A percentile compares a stretch with the other conserved stretches of the same genome.
phyloP scores from a whole-genome alignment of 2,329 filamentous ascomycete species.

The Pseudocercospora fijiensis region DNA sequence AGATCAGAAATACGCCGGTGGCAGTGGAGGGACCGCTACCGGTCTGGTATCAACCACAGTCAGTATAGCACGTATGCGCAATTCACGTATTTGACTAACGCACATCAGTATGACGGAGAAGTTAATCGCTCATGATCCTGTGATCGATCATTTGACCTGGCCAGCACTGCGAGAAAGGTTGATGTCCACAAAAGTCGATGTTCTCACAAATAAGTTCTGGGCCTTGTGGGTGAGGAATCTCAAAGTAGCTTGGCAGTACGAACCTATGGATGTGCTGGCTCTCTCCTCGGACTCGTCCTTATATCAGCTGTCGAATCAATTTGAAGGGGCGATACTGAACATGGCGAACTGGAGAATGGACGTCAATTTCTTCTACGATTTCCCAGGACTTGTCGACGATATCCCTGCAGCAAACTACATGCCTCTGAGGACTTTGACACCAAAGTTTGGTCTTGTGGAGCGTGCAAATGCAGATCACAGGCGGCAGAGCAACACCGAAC shows the following conservation, averaged over 20 bases:
- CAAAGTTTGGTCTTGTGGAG: slow-evolving; percentile 22
- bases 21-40: slow-evolving; percentile 24
- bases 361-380: slow-evolving; percentile 27
- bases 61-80: not conserved
- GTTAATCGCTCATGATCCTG: slow-evolving; percentile 26
- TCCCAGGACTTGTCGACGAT: slow-evolving; percentile 24
- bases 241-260: slow-evolving; percentile 23
- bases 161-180: slow-evolving; percentile 24
- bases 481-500: not conserved
- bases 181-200: slow-evolving; percentile 16
- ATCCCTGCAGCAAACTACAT: slow-evolving; percentile 27
- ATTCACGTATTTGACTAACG: slow-evolving; percentile 8
- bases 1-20: slow-evolving; percentile 24
- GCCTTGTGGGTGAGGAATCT: slow-evolving; percentile 22
- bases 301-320: slow-evolving; percentile 23
- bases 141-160: slow-evolving; percentile 29
- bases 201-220: slow-evolving; percentile 29
- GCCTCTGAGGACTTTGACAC: slow-evolving; percentile 21
- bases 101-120: slow-evolving; percentile 21
- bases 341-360: slow-evolving; percentile 29
- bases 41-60: slow-evolving; percentile 28
- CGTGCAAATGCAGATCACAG: not conserved
- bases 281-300: slow-evolving; percentile 17
- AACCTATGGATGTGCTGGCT: slow-evolving; percentile 23
- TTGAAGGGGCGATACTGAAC: slow-evolving; percentile 24